Conservation (phyloP, 129 eudicot species). For the Flaveria linearis region DNA sequence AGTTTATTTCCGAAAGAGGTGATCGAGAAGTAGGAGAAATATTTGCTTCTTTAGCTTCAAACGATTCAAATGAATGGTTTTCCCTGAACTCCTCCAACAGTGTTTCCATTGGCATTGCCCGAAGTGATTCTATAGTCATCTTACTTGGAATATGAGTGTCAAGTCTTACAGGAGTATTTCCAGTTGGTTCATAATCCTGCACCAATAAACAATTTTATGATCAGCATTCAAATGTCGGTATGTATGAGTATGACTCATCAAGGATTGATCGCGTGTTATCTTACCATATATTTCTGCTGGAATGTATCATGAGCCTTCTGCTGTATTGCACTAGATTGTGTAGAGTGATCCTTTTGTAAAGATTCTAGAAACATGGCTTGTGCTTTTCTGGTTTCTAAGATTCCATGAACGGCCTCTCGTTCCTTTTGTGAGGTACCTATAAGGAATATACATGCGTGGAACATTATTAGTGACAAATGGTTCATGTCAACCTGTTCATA, state of each 20-base stretch:
- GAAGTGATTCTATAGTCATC: constrained; percentile 67
- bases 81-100: constrained; percentile 77
- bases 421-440: constrained; percentile 32
- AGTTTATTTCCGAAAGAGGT: constrained; percentile 72
- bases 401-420: constrained; percentile 1
- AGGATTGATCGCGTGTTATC: background rate
- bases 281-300: constrained; percentile 39
- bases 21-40: constrained; percentile 59
- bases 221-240: background rate
- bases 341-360: constrained; percentile 32
- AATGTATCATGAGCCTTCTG: constrained; percentile 36
- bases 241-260: background rate
- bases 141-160: constrained; percentile 80
- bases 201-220: background rate
- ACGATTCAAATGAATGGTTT: constrained; percentile 63
- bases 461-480: background rate
- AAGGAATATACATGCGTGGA: background rate
- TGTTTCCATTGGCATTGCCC: constrained; percentile 84
- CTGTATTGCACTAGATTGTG: constrained; percentile 26
- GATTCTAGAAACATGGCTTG: constrained; percentile 25
- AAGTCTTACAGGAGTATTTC: constrained; percentile 69
- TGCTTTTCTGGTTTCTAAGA: constrained; percentile 20
- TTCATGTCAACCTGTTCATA: background rate
- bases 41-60: constrained; percentile 53
- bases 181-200: constrained; percentile 91